Evolutionary conservation across 2,329 filamentous ascomycete genomes (phyloP).

Genomic region (Septoria petroselini): DNA sequence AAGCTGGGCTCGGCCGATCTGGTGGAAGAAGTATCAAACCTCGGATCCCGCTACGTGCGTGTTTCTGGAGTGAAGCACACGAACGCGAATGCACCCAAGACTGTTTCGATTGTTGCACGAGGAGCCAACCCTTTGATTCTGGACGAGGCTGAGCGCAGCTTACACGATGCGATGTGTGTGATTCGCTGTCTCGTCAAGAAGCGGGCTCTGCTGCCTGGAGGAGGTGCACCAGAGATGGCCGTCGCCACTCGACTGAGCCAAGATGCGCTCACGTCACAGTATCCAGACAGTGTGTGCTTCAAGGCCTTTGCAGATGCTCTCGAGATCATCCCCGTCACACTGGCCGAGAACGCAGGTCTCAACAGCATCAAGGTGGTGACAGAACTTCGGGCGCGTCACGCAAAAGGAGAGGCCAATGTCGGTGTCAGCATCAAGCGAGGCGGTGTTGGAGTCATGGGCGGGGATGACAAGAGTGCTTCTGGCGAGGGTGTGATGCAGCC

Average conservation of each 20-base stretch:
- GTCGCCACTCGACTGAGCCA: constrained; percentile 83
- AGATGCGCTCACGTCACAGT: constrained; percentile 76
- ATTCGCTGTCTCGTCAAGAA: constrained; percentile 98
- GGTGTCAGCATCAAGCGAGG: constrained; percentile 98
- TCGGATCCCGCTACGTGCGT: constrained; percentile 89
- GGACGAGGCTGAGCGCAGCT: constrained; percentile 92
- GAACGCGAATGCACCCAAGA: constrained; percentile 60
- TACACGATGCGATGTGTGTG: constrained; percentile 96
- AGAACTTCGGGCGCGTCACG: constrained; percentile 88
- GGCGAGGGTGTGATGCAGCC: constrained; percentile 77
- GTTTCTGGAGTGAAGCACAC: constrained; percentile 83
- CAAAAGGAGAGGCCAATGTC: constrained; percentile 90
- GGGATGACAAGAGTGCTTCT: constrained; percentile 32
- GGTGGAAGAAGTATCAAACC: constrained; percentile 84
- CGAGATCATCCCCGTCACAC: constrained; percentile 92
- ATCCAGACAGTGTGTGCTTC: constrained; percentile 97
- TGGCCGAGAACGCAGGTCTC: constrained; percentile 94
- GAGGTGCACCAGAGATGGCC: constrained; percentile 94
- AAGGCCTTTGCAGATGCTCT: constrained; percentile 97
- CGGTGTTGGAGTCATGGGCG: constrained; percentile 92
- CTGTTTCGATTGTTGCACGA: constrained; percentile 88
- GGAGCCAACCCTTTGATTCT: constrained; percentile 92
- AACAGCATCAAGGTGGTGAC: constrained; percentile 99
- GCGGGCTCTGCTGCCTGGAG: constrained; percentile 96
- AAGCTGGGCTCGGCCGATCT: constrained; percentile 93